Evolutionary conservation across 208 protist genomes (phyloP), one percentile per base, ranked within the genome.

Genomic region (Angomonas desouzai): DNA sequence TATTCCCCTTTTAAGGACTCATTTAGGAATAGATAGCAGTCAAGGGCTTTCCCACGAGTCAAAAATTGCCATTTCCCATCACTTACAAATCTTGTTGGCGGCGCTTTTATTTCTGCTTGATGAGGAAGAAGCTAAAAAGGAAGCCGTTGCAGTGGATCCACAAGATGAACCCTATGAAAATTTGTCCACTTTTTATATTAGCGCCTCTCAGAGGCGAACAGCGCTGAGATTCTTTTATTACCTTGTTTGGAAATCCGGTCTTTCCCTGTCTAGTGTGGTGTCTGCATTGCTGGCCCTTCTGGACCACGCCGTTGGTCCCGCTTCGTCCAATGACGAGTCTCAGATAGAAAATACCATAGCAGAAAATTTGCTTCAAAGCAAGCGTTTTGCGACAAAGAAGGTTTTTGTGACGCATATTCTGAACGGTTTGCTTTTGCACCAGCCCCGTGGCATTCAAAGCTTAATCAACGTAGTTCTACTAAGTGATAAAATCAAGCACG

Each of bases 211-310:
- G 53, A 77, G 85, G 6, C 38, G 47, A 0, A 84, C 77, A 51
- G 89, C 83, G 48, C 62, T 62, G 11, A 49, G 67, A 10, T 38
- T 82, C 30, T 72, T 94, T 43, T 58, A 92, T 33, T 81, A 77
- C 66, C 65, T 90, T 3, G 87, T 81, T 68, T 89, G 76, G 70
- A 72, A 56, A 4, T 45, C 56, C 10, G n/a, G 49, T 1, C 56
- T 87, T 9, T 77, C 75, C 0, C 34, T 71, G 33, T 43, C 68
- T 13, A 51, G 57, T 23, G 66, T 92, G 1, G 62, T 91, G 1
- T 58, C 69, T 9, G 77, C 85, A 0, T 76, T 94, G 25, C 92
- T 92, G 64, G 85, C 89, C 0, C 68, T 94, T 30, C 76, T 94
- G 23, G 73, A 85, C 28, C 25, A 29, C 22, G 7, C 22, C 28